Evolutionary conservation across 352 stramenopile species (phyloP).

Genomic region (Phytophthora syringae): DNA sequence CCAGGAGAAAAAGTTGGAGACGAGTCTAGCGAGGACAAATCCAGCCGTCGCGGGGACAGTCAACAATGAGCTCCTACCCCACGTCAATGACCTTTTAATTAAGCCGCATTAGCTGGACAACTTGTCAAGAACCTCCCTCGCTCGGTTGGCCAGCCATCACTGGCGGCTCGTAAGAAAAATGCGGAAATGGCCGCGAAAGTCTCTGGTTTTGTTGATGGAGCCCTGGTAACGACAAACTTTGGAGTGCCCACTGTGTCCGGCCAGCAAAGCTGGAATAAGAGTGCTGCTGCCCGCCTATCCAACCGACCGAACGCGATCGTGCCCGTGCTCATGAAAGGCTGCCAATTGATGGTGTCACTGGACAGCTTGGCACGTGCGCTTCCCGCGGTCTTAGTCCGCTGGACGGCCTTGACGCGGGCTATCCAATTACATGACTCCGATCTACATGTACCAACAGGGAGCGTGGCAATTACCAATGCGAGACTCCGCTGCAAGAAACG

Average conservation of each 20-base stretch:
- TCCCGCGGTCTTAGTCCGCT: constrained; percentile 10
- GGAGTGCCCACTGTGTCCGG: background rate
- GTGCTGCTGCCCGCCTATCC: background rate
- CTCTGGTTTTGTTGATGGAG: too few species aligned
- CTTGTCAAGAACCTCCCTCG: background rate
- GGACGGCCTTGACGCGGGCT: constrained; percentile 19
- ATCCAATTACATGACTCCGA: constrained; percentile 11
- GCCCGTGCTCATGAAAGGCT: background rate
- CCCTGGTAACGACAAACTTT: background rate
- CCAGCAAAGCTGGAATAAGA: background rate
- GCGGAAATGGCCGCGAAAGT: background rate
- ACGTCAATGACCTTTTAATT: too few species aligned
- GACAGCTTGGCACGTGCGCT: background rate
- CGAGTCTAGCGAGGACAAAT: background rate
- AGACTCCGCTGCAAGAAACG: background rate
- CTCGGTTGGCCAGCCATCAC: background rate
- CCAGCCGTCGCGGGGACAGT: too few species aligned
- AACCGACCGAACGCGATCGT: background rate
- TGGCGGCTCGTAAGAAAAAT: background rate
- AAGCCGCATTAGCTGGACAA: background rate
- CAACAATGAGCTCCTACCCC: too few species aligned
- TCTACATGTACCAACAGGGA: background rate
- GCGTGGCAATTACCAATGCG: constrained; percentile 18
- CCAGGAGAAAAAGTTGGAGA: too few species aligned
- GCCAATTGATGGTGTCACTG: background rate